Evolutionary conservation across 192 early-diverging fungal species (phyloP), one percentile per base, ranked within the genome.

Genomic region (Backusella morwellensis): DNA sequence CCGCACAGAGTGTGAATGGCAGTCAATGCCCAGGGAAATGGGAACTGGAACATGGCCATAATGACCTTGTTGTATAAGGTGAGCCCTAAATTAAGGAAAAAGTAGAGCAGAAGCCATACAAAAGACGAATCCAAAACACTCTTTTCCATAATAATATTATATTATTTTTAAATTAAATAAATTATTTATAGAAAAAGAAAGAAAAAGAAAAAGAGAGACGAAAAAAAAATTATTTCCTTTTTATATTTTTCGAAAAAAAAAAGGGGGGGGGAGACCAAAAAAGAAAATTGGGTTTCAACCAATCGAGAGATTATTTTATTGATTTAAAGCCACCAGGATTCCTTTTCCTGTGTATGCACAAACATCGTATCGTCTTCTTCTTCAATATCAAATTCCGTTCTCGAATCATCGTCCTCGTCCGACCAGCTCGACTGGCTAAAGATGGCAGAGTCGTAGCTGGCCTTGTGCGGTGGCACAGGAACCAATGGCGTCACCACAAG

Each of bases 41-140:
- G 86, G 78, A 94, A 97, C 36, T 86, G 71, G 76, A 91, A 90
- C 73, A 90, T 86, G 68, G 90, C 86, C 71, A 96, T 84, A 50
- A 96, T 91, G 56, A 90, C 88, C 85, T 97, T 96, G 85, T 93
- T 96, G 83, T 93, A 94, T 19, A 97, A 84, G 2, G 96, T 96
- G 29, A 97, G 83, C 4, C 90, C 76, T 19, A 96, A 86, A 80
- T 93, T 94, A 66, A 94, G 82, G 19, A 88, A 34, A 74, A 96
- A 93, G 81, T 96, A 96, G 52, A 90, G 75, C 35, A 78, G 75
- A 41, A 95, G 82, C 92, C 92, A 93, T 41, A 88, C 66, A 66
- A 75, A 35, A 2, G 74, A 75, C 17, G 74, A 75, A 29, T 75
- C 74, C 15, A 75, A 38, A 9, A n/a, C 52, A 68, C 35, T 23